phyloP scores from a whole-genome alignment of 345 rosid genomes.

The Atalantia buxifolia region DNA sequence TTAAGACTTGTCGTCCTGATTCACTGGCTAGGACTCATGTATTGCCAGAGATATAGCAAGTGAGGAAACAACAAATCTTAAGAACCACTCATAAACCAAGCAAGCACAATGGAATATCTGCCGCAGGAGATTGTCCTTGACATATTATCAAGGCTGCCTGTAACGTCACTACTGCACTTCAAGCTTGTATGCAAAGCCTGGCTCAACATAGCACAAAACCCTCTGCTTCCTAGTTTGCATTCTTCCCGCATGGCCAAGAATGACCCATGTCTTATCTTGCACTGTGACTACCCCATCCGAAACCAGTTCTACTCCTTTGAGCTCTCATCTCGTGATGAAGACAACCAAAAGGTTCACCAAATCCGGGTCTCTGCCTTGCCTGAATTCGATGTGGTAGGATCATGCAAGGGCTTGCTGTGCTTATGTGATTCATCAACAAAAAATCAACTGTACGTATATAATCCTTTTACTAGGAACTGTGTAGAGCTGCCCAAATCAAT shows the following conservation, averaged over 20 bases:
- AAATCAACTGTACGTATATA: conserved; percentile 26
- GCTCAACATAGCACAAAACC: conserved; percentile 28
- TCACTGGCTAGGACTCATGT: background rate
- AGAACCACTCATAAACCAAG: background rate
- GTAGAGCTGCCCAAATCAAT: conserved; percentile 28
- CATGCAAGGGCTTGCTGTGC: conserved; percentile 44
- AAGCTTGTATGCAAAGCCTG: conserved; percentile 39
- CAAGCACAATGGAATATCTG: conserved; percentile 26
- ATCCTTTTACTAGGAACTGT: conserved; percentile 37
- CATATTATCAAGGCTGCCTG: conserved; percentile 37
- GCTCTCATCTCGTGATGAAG: conserved; percentile 12
- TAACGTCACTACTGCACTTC: conserved; percentile 33
- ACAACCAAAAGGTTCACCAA: conserved; percentile 18
- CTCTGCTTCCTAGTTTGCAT: conserved; percentile 19
- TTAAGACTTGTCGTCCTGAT: background rate
- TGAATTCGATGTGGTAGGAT: conserved; percentile 46
- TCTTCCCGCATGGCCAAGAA: background rate
- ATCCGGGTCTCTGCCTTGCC: conserved; percentile 22
- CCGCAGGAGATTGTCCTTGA: conserved; percentile 30
- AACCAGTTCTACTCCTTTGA: conserved; percentile 41
- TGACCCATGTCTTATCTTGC: conserved; percentile 40
- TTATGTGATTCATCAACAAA: conserved; percentile 26
- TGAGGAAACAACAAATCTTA: background rate
- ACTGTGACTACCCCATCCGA: conserved; percentile 35
- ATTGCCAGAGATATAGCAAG: background rate